Evolutionary conservation across 768 basidiomycete genomes (phyloP), one percentile per base, ranked within the genome.

Genomic region (Piloderma croceum): DNA sequence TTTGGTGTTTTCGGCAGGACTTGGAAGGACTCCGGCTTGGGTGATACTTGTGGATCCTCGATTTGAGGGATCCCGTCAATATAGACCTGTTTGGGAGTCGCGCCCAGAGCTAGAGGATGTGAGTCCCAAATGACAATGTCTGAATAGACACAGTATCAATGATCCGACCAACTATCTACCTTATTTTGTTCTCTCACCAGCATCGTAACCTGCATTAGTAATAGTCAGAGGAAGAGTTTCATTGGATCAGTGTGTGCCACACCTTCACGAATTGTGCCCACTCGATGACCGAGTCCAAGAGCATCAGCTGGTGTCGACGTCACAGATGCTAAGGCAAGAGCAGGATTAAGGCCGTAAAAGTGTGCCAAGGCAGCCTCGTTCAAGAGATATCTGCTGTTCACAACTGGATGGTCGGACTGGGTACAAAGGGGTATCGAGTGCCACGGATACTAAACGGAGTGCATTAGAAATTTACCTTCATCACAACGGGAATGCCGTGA

Each of bases 31-130:
- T 65, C 53, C 18, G 69, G 64, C 41, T 74, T 64, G 13, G 54
- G 57, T 1, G 59, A 55, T 43, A 70, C 64, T 4, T 61, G 50
- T 13, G 71, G 70, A n/a, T 64, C 58, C 34, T 68, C 67, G 37
- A 85, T 69, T 51, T 93, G 90, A 3, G 77, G 56, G 42, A 90
- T 79, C 2, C 90, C 90, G 57, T 96, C 91, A 48, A 93, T 86
- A 70, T 81, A 93, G 20, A 87, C 78, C 42, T 81, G 78, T 10
- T 65, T 55, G 0, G 88, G 89, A 0, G 83, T 87, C 3, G 88
- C 81, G 39, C 82, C 86, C 17, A 87, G 63, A 21, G 70, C 69
- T 21, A 90, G 68, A 1, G 89, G 89, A 60, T 88, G 83, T 3
- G 76, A 77, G 51, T 83, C 78, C 81, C 81, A 83, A 25, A 89